Percentiles rank a stretch among this genome's conserved stretches.
These are phyloP conservation scores for Euphorbia lathyris DNA, from an alignment of 345 rosid species.

Conservation along the genomic window DNA sequence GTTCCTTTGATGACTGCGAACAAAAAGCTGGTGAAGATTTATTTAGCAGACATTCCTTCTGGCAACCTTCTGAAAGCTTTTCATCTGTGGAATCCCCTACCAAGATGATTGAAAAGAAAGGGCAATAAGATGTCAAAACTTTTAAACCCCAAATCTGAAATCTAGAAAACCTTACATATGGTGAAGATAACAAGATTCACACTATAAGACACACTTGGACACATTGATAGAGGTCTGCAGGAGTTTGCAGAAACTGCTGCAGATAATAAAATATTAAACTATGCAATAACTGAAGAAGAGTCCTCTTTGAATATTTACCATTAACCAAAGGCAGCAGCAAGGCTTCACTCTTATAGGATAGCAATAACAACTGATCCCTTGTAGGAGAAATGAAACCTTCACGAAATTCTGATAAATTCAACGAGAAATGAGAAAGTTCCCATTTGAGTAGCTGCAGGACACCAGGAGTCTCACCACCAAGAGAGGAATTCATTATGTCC, in stretches of 20 bases:
- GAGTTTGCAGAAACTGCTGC: background rate
- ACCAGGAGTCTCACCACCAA: conserved; percentile 46
- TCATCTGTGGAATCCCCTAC: conserved; percentile 41
- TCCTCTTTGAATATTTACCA: conserved; percentile 35
- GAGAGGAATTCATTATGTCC: conserved; percentile 47
- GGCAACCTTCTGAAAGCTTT: conserved; percentile 27
- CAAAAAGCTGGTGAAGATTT: conserved; percentile 31
- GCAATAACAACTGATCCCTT: conserved; percentile 59
- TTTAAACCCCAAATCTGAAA: conserved; percentile 11
- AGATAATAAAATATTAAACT: background rate
- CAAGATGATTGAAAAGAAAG: conserved; percentile 13
- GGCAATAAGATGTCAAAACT: conserved; percentile 9
- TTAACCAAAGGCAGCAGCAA: conserved; percentile 64
- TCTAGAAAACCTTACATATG: background rate
- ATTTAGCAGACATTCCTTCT: conserved; percentile 34
- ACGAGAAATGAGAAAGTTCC: conserved; percentile 52
- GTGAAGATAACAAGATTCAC: background rate
- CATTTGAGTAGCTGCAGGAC: conserved; percentile 80
- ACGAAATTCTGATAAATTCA: conserved; percentile 69
- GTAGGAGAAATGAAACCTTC: conserved; percentile 93
- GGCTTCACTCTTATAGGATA: conserved; percentile 68
- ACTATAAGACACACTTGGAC: background rate
- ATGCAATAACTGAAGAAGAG: conserved; percentile 7
- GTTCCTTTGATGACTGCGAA: conserved; percentile 7
- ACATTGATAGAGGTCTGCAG: background rate